Evolutionary conservation across 371 early-diverging fungal species (phyloP).

Genomic region (Antonospora locustae): DNA sequence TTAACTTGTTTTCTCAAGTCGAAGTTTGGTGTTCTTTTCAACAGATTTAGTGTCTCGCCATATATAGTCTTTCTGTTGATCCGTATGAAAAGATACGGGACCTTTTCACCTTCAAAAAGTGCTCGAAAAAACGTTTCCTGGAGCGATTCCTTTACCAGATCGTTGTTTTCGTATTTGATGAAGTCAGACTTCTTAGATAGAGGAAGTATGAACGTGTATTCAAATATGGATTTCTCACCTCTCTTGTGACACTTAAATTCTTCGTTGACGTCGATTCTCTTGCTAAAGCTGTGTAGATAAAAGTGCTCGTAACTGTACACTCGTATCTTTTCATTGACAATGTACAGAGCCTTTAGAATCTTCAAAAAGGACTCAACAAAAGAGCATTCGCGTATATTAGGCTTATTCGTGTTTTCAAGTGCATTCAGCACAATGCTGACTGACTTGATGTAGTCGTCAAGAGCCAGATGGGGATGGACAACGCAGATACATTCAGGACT

Average conservation of each 20-base stretch:
- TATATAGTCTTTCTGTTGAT: conserved; percentile 47
- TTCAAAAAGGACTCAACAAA: conserved; percentile 36
- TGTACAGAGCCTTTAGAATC: conserved; percentile 37
- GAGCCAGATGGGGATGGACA: conserved; percentile 28
- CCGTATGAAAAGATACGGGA: conserved; percentile 51
- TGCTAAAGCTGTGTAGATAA: conserved; percentile 37
- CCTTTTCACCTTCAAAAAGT: conserved; percentile 52
- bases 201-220: conserved; percentile 51
- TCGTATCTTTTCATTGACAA: conserved; percentile 36
- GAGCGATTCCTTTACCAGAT: conserved; percentile 47
- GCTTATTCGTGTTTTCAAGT: conserved; percentile 22
- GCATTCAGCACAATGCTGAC: conserved; percentile 21
- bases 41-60: conserved; percentile 41
- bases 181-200: conserved; percentile 50
- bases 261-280: conserved; percentile 45
- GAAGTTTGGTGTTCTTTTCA: conserved; percentile 21
- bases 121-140: conserved; percentile 55
- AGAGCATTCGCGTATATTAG: conserved; percentile 35
- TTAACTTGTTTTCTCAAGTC: conserved; percentile 53
- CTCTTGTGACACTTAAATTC: conserved; percentile 44
- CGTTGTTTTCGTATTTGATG: conserved; percentile 49
- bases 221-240: conserved; percentile 35
- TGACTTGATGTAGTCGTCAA: conserved; percentile 38
- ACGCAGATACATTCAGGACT: no score
- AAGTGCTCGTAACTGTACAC: conserved; percentile 39